Conservation (phyloP, 257 asterid genomes). For the Lycium ferocissimum region DNA sequence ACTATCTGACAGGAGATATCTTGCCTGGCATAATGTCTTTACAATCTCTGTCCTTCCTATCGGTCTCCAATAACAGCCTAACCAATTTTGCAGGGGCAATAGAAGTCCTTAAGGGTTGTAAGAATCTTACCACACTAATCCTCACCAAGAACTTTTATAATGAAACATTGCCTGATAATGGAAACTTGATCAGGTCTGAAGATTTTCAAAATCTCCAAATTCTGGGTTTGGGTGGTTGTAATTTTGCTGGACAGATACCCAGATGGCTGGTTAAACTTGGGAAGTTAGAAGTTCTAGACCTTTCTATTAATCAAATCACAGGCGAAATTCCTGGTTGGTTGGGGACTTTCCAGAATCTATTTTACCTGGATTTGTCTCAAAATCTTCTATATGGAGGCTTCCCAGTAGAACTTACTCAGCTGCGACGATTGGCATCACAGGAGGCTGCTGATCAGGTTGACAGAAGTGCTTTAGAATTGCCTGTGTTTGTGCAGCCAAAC, state of each 20-base stretch:
- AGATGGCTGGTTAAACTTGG: conserved; percentile 61
- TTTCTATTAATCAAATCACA: conserved; percentile 63
- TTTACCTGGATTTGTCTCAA: conserved; percentile 84
- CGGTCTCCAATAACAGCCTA: conserved; percentile 82
- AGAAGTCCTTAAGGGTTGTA: conserved; percentile 67
- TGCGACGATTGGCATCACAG: conserved; percentile 62
- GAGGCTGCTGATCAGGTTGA: conserved; percentile 56
- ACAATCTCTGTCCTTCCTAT: conserved; percentile 77
- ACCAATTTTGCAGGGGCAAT: conserved; percentile 74
- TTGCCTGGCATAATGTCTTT: conserved; percentile 58
- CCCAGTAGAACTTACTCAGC: conserved; percentile 61
- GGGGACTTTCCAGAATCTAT: conserved; percentile 67
- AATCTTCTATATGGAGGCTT: conserved; percentile 69
- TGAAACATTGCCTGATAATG: conserved; percentile 64
- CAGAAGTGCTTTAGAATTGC: conserved; percentile 77
- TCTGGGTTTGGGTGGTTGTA: conserved; percentile 81
- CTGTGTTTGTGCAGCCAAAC: conserved; percentile 84
- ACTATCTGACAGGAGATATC: conserved; percentile 69
- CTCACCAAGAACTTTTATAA: conserved; percentile 73
- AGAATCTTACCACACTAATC: conserved; percentile 66
- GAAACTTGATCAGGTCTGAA: conserved; percentile 47
- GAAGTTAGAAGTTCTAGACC: conserved; percentile 76
- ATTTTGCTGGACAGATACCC: conserved; percentile 70
- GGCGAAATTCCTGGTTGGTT: conserved; percentile 84
- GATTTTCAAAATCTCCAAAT: conserved; percentile 68